Percentiles rank a stretch among this genome's conserved stretches.
These are phyloP conservation scores for Penicillium hordei DNA, from an alignment of 2,329 filamentous ascomycete genomes.

Conservation along the genomic window DNA sequence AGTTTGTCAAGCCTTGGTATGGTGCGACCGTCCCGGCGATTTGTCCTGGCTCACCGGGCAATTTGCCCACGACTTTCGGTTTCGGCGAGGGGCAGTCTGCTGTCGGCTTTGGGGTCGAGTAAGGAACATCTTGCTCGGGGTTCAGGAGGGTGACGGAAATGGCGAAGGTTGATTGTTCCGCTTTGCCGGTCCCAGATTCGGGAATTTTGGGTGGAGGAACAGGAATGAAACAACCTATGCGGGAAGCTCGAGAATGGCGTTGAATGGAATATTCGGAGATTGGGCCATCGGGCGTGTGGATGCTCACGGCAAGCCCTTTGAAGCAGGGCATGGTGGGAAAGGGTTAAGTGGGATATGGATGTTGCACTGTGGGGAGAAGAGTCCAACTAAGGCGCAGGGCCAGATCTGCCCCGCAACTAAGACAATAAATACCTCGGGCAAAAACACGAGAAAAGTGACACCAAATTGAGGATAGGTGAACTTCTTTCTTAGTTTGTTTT, in stretches of 20 bases:
- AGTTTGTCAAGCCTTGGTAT: slow-evolving; percentile 89
- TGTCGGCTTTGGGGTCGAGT: slow-evolving; percentile 82
- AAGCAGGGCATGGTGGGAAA: slow-evolving; percentile 78
- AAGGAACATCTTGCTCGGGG: slow-evolving; percentile 82
- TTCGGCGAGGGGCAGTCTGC: slow-evolving; percentile 74
- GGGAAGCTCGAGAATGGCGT: slow-evolving; percentile 83
- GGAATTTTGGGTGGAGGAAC: slow-evolving; percentile 84
- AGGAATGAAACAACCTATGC: slow-evolving; percentile 96
- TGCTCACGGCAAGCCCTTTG: slow-evolving; percentile 97
- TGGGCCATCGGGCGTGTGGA: slow-evolving; percentile 77
- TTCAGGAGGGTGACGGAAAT: slow-evolving; percentile 97
- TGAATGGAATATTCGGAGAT: slow-evolving; percentile 92
- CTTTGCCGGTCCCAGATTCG: slow-evolving; percentile 67
- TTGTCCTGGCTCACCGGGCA: slow-evolving; percentile 57
- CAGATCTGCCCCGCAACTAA: slow-evolving; percentile 17
- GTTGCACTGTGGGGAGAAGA: slow-evolving; percentile 7
- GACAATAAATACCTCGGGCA: slow-evolving; percentile 2
- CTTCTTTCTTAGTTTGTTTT: slow-evolving; percentile 17
- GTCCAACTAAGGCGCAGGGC: slow-evolving; percentile 5
- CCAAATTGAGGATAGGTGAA: slow-evolving; percentile 7
- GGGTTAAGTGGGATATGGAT: slow-evolving; percentile 1
- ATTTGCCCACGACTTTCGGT: slow-evolving; percentile 74
- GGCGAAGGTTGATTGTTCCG: slow-evolving; percentile 92
- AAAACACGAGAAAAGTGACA: slow-evolving; percentile 4
- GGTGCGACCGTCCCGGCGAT: slow-evolving; percentile 65